A percentile compares a stretch with the other conserved stretches of the same genome.
These are phyloP conservation scores for Basidioascus undulatus DNA, from an alignment of 768 basidiomycete genomes.

Conservation along the genomic window DNA sequence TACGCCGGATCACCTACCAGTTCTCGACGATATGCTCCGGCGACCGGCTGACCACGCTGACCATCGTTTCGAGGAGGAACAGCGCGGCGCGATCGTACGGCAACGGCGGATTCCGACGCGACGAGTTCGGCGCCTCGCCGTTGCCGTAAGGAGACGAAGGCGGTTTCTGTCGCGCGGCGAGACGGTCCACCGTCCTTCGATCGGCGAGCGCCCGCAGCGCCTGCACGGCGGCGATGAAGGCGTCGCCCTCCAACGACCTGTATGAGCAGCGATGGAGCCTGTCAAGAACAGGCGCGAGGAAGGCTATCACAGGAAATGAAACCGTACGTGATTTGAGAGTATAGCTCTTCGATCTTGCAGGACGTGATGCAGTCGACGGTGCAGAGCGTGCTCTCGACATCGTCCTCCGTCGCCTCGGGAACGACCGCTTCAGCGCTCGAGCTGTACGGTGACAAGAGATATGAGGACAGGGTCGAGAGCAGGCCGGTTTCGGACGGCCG, in stretches of 20 bases:
- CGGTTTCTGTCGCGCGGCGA: slow-evolving; percentile 5
- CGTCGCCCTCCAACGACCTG: slow-evolving; percentile 55
- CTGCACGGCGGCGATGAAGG: slow-evolving; percentile 58
- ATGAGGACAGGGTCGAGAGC: slow-evolving; percentile 77
- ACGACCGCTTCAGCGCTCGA: slow-evolving; percentile 47
- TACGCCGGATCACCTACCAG: slow-evolving; percentile 32
- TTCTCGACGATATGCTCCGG: slow-evolving; percentile 60
- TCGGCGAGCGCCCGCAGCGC: slow-evolving; percentile 78
- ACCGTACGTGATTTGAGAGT: slow-evolving; percentile 71
- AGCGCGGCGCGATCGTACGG: slow-evolving; percentile 90
- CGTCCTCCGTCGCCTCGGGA: slow-evolving; percentile 66
- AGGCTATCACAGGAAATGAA: not conserved
- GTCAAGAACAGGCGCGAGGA: not conserved
- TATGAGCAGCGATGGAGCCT: not conserved
- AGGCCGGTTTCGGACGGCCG: slow-evolving; percentile 76
- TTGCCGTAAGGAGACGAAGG: slow-evolving; percentile 1
- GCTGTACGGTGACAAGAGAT: slow-evolving; percentile 84
- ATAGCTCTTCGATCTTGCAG: slow-evolving; percentile 81
- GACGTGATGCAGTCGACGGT: slow-evolving; percentile 86
- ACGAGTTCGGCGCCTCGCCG: slow-evolving; percentile 5
- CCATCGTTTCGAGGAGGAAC: slow-evolving; percentile 83
- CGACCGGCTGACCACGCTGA: slow-evolving; percentile 58
- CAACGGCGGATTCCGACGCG: slow-evolving; percentile 26
- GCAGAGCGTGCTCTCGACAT: slow-evolving; percentile 80
- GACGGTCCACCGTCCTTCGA: slow-evolving; percentile 52